These are phyloP conservation scores for Podospora pseudopauciseta DNA, from an alignment of 495 filamentous ascomycete genomes.

Conservation along the genomic window DNA sequence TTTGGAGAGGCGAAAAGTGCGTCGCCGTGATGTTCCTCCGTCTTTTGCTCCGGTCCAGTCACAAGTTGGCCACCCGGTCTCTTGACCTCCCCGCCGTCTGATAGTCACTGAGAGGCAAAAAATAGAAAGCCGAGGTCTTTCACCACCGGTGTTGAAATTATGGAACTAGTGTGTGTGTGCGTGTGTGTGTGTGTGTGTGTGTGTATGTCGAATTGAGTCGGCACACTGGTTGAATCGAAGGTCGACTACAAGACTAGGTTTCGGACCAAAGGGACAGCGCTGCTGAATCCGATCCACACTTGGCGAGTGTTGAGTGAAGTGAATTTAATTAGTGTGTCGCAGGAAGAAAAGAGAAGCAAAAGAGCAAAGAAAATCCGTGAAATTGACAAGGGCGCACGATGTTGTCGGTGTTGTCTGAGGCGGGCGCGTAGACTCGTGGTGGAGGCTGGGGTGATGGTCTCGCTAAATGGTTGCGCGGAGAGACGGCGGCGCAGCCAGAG, in stretches of 20 bases:
- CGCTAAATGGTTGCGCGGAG: constrained; percentile 12
- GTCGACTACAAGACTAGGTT: constrained; percentile 1
- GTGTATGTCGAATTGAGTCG: constrained; percentile 3
- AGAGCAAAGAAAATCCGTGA: background rate
- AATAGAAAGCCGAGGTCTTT: constrained; percentile 1
- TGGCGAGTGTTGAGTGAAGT: background rate
- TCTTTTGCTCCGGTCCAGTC: constrained; percentile 14
- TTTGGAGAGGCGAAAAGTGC: background rate
- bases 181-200: no score
- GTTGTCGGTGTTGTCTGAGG: background rate
- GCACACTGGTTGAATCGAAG: constrained; percentile 7
- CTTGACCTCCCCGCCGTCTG: constrained; percentile 16
- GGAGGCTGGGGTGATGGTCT: constrained; percentile 17
- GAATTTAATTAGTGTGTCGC: constrained; percentile 6
- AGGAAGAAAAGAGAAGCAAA: background rate
- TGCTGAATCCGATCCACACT: constrained; percentile 33
- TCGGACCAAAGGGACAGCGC: constrained; percentile 31
- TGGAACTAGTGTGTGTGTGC: background rate
- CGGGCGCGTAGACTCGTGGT: constrained; percentile 1
- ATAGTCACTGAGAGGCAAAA: constrained; percentile 17
- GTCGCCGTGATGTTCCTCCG: constrained; percentile 2
- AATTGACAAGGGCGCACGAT: background rate
- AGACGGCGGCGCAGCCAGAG: constrained; percentile 23
- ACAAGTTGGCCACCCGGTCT: constrained; percentile 24
- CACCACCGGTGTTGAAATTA: background rate